These are phyloP conservation scores for Mycena chlorophos DNA, from an alignment of 768 basidiomycete genomes.

Conservation along the genomic window DNA sequence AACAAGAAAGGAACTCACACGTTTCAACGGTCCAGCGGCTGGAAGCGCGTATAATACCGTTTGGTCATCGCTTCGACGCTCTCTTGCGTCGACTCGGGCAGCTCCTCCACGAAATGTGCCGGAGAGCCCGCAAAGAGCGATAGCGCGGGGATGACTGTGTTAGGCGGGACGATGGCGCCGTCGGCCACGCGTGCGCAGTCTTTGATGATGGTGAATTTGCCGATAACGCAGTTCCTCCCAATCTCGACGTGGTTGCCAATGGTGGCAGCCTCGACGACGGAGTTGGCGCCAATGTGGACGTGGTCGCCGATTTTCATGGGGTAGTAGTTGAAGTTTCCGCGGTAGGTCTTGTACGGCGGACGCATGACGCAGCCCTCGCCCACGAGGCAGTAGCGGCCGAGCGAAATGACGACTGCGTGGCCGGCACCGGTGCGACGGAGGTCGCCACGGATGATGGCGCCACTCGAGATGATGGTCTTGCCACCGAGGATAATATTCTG, in stretches of 20 bases:
- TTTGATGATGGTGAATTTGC: conserved; percentile 95
- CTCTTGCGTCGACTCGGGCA: conserved; percentile 94
- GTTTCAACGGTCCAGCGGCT: conserved; percentile 51
- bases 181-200: conserved; percentile 91
- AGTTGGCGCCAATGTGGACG: conserved; percentile 89
- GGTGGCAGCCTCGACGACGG: conserved; percentile 89
- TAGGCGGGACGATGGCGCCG: conserved; percentile 85
- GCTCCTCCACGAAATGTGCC: conserved; percentile 78
- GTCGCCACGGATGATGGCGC: conserved; percentile 92
- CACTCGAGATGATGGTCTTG: conserved; percentile 91
- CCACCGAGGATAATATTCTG: conserved; percentile 97
- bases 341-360: conserved; percentile 87
- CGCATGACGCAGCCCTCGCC: conserved; percentile 90
- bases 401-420: conserved; percentile 89
- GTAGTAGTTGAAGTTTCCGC: conserved; percentile 93
- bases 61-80: conserved; percentile 85
- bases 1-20: conserved; percentile 6
- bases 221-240: conserved; percentile 93
- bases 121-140: conserved; percentile 87
- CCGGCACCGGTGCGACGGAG: conserved; percentile 85
- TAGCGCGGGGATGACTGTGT: conserved; percentile 89
- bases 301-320: conserved; percentile 97
- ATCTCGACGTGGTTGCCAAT: conserved; percentile 95
- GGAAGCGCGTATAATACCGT: conserved; percentile 81
- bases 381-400: conserved; percentile 91